A percentile compares a stretch with the other conserved stretches of the same genome.
Evolutionary conservation across 306 rosid species (phyloP).

Genomic region (Senna tora): DNA sequence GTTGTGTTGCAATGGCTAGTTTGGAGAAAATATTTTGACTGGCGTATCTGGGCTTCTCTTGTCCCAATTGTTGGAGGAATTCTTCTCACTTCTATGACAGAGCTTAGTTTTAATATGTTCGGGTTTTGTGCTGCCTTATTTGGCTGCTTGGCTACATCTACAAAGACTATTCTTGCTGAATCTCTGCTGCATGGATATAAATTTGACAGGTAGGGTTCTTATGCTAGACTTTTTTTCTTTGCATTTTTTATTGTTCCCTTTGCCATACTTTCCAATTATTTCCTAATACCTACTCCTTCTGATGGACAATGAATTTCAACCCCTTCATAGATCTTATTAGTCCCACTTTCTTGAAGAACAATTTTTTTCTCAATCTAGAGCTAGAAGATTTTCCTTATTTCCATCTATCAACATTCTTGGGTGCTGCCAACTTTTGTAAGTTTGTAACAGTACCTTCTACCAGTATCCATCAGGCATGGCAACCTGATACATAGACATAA

Average conservation of each 20-base stretch:
- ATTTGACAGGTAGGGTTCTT: constrained; percentile 76
- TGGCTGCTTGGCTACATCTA: constrained; percentile 98
- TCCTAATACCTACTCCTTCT: background rate
- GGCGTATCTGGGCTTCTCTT: constrained; percentile 92
- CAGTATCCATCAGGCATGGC: constrained; percentile 28
- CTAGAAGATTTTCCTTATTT: constrained; percentile 24
- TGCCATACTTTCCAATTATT: constrained; percentile 15
- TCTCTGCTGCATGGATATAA: constrained; percentile 93
- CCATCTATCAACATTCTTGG: background rate
- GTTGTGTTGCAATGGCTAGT: constrained; percentile 94
- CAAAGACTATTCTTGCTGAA: constrained; percentile 96
- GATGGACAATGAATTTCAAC: constrained; percentile 7
- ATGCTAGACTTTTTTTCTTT: constrained; percentile 29
- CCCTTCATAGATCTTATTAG: background rate
- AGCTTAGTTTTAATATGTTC: constrained; percentile 88
- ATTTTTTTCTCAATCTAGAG: constrained; percentile 15
- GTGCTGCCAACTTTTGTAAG: constrained; percentile 18
- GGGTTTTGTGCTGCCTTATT: constrained; percentile 98
- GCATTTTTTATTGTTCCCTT: constrained; percentile 24
- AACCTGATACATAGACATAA: constrained; percentile 5
- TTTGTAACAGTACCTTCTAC: constrained; percentile 26
- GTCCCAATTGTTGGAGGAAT: constrained; percentile 99
- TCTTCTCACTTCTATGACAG: constrained; percentile 93
- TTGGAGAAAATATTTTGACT: constrained; percentile 92
- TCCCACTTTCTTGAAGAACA: constrained; percentile 12